Conservation (phyloP, 345 rosid species). For the Trapa incisa region DNA sequence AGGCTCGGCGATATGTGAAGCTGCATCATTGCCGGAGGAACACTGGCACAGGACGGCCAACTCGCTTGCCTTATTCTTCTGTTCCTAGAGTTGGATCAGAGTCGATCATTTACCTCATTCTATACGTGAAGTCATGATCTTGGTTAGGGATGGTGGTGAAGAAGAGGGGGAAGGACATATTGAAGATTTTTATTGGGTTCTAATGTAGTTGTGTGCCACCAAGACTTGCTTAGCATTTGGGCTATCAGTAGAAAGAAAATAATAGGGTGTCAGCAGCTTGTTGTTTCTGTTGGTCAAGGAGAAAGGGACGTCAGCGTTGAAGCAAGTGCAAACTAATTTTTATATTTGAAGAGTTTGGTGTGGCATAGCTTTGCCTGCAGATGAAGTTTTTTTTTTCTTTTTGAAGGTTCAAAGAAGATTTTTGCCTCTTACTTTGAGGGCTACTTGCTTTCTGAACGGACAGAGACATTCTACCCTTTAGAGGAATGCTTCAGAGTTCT, state of each 20-base stretch:
- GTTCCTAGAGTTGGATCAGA: neutral
- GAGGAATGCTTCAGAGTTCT: neutral
- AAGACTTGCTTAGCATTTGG: conserved; percentile 89
- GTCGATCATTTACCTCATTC: conserved; percentile 1
- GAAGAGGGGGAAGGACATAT: conserved; percentile 6
- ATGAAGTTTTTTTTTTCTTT: neutral
- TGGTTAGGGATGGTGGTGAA: neutral
- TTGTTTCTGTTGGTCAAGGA: conserved; percentile 32
- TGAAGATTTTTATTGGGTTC: conserved; percentile 21
- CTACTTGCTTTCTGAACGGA: conserved; percentile 3
- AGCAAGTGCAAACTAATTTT: no score
- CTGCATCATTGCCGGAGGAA: conserved; percentile 34
- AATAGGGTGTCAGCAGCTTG: neutral
- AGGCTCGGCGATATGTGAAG: conserved; percentile 85
- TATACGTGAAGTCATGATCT: neutral
- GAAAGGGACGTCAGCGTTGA: conserved; percentile 22
- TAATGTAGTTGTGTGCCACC: conserved; percentile 58
- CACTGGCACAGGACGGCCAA: neutral
- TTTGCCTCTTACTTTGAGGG: conserved; percentile 1
- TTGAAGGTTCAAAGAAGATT: neutral
- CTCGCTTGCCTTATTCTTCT: neutral
- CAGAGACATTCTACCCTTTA: neutral
- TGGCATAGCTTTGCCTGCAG: conserved; percentile 6
- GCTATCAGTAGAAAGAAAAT: conserved; percentile 22
- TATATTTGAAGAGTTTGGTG: neutral